phyloP scores from a whole-genome alignment of 345 rosid genomes.

The Sonneratia alba region DNA sequence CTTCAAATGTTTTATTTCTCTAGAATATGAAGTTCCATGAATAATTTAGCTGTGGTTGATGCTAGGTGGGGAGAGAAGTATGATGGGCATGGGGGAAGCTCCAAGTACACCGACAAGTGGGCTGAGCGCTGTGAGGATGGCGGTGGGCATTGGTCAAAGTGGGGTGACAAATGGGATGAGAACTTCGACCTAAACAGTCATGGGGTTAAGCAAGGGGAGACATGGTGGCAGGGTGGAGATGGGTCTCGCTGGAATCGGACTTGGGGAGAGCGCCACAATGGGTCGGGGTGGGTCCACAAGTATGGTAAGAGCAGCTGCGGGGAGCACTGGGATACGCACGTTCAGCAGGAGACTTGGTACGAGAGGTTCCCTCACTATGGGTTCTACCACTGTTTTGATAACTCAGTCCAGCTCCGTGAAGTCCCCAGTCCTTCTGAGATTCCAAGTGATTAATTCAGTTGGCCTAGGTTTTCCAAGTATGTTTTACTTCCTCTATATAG shows the following conservation, averaged over 20 bases:
- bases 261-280: constrained; percentile 87
- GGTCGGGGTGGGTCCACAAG: constrained; percentile 94
- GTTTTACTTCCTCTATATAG: not conserved
- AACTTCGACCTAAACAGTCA: constrained; percentile 55
- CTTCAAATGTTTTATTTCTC: not conserved
- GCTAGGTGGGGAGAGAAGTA: constrained; percentile 91
- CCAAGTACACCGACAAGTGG: constrained; percentile 93
- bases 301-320: constrained; percentile 94
- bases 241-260: constrained; percentile 89
- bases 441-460: not conserved
- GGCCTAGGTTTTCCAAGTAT: not conserved
- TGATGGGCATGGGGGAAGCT: constrained; percentile 81
- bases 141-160: constrained; percentile 59
- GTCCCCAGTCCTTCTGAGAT: constrained; percentile 61
- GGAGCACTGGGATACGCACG: constrained; percentile 90
- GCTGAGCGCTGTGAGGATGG: constrained; percentile 78
- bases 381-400: constrained; percentile 81
- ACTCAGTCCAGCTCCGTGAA: constrained; percentile 72
- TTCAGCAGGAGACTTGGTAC: constrained; percentile 74
- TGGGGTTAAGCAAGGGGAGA: constrained; percentile 96
- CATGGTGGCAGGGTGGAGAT: constrained; percentile 87
- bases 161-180: constrained; percentile 99
- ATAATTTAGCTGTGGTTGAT: not conserved
- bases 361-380: constrained; percentile 94
- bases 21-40: not conserved